These are phyloP conservation scores for Tolypocladium guangdongense DNA, from an alignment of 2,329 filamentous ascomycete genomes.

Conservation along the genomic window DNA sequence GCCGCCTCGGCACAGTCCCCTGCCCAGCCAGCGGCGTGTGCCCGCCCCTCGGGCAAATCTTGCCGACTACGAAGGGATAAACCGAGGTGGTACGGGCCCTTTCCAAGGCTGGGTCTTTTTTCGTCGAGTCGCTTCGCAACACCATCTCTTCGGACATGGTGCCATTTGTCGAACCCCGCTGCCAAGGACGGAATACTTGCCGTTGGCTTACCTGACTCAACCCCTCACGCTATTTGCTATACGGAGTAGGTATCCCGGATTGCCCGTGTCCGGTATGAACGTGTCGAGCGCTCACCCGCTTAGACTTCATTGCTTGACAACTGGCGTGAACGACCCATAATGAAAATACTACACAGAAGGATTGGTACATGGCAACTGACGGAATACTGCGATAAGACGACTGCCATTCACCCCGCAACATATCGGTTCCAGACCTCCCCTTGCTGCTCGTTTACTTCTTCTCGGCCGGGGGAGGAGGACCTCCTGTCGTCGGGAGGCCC, in stretches of 20 bases:
- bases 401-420: not conserved
- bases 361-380: not conserved
- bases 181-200: too few species aligned
- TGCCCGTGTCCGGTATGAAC: too few species aligned
- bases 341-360: not conserved
- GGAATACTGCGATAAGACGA: not conserved
- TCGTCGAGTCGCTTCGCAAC: too few species aligned
- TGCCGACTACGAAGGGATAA: too few species aligned
- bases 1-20: too few species aligned
- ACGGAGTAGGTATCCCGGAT: too few species aligned
- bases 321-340: not conserved
- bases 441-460: conserved; percentile 23
- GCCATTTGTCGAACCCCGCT: too few species aligned
- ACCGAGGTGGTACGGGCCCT: too few species aligned
- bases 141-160: too few species aligned
- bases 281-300: too few species aligned
- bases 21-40: not conserved
- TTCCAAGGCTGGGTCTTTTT: too few species aligned
- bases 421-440: not conserved
- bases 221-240: too few species aligned
- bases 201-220: not conserved
- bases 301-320: not conserved
- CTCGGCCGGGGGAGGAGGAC: conserved; percentile 44
- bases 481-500: conserved; percentile 75
- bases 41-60: not conserved